These are phyloP conservation scores for Ustilago cynodontis DNA, from an alignment of 1,284 basidiomycete genomes.

Conservation along the genomic window DNA sequence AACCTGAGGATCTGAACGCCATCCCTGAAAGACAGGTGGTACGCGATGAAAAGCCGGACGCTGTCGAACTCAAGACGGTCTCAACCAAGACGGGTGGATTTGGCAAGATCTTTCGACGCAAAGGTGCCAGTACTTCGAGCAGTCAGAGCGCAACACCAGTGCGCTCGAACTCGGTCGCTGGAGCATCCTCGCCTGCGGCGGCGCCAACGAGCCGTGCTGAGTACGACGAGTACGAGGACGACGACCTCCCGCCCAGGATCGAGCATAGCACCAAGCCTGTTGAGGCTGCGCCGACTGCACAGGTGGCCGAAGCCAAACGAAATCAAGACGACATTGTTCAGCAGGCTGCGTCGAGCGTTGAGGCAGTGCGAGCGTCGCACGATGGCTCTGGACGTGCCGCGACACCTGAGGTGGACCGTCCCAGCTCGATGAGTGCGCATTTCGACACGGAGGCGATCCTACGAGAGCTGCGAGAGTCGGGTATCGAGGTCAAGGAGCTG, in stretches of 20 bases:
- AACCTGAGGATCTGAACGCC: slow-evolving; percentile 65
- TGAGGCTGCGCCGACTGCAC: neutral
- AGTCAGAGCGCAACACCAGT: slow-evolving; percentile 24
- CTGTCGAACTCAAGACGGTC: slow-evolving; percentile 54
- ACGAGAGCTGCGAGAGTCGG: slow-evolving; percentile 60
- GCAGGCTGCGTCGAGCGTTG: slow-evolving; percentile 36
- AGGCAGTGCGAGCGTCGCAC: slow-evolving; percentile 38
- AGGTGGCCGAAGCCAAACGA: slow-evolving; percentile 38
- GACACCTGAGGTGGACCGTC: slow-evolving; percentile 48
- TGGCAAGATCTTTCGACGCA: slow-evolving; percentile 58
- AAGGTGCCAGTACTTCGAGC: slow-evolving; percentile 21
- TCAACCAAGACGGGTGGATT: slow-evolving; percentile 58
- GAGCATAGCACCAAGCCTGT: slow-evolving; percentile 16
- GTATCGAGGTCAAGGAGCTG: slow-evolving; percentile 63
- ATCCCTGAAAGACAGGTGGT: slow-evolving; percentile 66
- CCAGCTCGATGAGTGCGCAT: slow-evolving; percentile 39
- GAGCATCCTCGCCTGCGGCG: slow-evolving; percentile 9
- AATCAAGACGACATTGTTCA: slow-evolving; percentile 41
- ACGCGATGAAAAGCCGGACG: slow-evolving; percentile 18
- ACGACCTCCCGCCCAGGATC: slow-evolving; percentile 59
- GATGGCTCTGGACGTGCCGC: slow-evolving; percentile 25
- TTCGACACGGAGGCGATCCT: slow-evolving; percentile 64
- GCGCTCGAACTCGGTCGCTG: slow-evolving; percentile 19
- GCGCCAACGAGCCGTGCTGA: slow-evolving; percentile 17
- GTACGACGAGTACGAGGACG: slow-evolving; percentile 62